These are phyloP conservation scores for Iodosphaeria phyllophila DNA, from an alignment of 2,329 filamentous ascomycete species.

Conservation along the genomic window DNA sequence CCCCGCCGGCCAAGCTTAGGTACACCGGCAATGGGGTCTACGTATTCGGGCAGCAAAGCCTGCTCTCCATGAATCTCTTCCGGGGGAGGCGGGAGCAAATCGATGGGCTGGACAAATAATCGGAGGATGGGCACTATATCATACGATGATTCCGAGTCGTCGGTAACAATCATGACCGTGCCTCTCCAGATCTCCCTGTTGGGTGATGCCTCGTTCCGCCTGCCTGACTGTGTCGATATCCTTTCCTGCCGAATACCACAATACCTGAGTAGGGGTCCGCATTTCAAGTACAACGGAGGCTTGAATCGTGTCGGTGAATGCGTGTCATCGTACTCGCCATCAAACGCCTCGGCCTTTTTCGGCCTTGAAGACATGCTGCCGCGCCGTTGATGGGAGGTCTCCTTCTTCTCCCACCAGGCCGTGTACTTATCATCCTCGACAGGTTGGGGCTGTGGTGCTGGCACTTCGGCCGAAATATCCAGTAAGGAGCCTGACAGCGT, in stretches of 20 bases:
- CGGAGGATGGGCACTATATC: slow-evolving; percentile 60
- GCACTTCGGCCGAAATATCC: slow-evolving; percentile 28
- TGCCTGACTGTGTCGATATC: slow-evolving; percentile 17
- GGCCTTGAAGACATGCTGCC: slow-evolving; percentile 26
- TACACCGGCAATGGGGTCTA: slow-evolving; percentile 78
- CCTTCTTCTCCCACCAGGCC: slow-evolving; percentile 81
- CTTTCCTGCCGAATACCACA: slow-evolving; percentile 60
- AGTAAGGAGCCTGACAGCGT: slow-evolving; percentile 38
- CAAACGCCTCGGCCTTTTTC: slow-evolving; percentile 43
- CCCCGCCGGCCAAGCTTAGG: slow-evolving; percentile 73
- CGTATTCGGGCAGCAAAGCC: slow-evolving; percentile 57
- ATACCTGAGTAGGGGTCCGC: slow-evolving; percentile 78
- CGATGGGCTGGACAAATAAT: slow-evolving; percentile 73
- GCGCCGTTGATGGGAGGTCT: slow-evolving; percentile 26
- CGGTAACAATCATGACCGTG: slow-evolving; percentile 87
- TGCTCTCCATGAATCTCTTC: slow-evolving; percentile 44
- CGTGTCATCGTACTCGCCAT: slow-evolving; percentile 47
- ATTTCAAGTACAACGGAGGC: slow-evolving; percentile 69
- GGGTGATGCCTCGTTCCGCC: slow-evolving; percentile 14
- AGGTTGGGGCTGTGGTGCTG: slow-evolving; percentile 7
- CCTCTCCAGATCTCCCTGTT: slow-evolving; percentile 81
- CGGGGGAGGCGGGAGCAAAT: slow-evolving; percentile 63
- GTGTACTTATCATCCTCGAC: slow-evolving; percentile 27
- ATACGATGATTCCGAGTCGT: slow-evolving; percentile 69
- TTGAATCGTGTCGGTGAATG: slow-evolving; percentile 55